Evolutionary conservation across 2,329 filamentous ascomycete genomes (phyloP).

Genomic region (Hypoxylon sp.): DNA sequence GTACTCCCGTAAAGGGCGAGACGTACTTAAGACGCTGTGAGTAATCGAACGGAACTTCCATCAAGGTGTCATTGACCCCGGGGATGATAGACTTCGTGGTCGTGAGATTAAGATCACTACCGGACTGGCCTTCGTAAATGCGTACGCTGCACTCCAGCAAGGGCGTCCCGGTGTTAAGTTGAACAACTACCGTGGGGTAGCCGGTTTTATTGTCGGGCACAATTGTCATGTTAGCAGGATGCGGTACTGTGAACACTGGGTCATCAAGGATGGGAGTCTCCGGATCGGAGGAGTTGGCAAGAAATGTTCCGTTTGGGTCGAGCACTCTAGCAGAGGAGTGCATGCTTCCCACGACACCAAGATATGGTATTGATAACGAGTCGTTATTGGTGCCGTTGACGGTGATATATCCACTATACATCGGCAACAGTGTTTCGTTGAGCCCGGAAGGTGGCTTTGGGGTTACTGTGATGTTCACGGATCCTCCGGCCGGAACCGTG

Average conservation of each 20-base stretch:
- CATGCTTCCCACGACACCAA: slow-evolving; percentile 26
- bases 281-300: neutral
- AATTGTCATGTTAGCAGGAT: neutral
- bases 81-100: neutral
- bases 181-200: slow-evolving; percentile 1
- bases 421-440: slow-evolving; percentile 20
- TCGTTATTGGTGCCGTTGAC: slow-evolving; percentile 26
- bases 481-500: slow-evolving; percentile 17
- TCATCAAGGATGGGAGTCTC: neutral
- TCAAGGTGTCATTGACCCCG: neutral
- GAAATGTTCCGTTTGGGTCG: slow-evolving; percentile 16
- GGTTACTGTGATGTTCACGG: slow-evolving; percentile 16
- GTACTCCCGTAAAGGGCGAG: slow-evolving; percentile 39
- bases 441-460: slow-evolving; percentile 22
- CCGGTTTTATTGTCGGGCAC: neutral
- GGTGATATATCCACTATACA: slow-evolving; percentile 30
- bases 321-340: slow-evolving; percentile 8
- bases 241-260: neutral
- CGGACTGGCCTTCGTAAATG: neutral
- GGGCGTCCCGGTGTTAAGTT: neutral
- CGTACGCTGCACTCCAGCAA: neutral
- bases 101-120: neutral
- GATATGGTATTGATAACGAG: slow-evolving; percentile 21
- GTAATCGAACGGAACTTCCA: neutral
- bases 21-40: slow-evolving; percentile 1